phyloP scores from a whole-genome alignment of 2,329 filamentous ascomycete genomes.

The Aspergillus udagawae region DNA sequence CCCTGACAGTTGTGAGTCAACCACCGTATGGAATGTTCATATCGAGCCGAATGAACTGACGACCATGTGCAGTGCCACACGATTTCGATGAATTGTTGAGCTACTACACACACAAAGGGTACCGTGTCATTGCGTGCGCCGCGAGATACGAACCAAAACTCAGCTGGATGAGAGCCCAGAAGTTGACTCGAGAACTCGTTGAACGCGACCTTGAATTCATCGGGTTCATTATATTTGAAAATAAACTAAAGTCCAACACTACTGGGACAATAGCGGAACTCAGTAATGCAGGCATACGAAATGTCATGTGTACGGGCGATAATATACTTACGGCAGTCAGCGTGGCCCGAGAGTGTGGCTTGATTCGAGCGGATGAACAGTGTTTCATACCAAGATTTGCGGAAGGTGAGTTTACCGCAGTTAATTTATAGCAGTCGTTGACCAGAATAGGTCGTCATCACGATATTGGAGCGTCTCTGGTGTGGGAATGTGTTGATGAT shows the following conservation, averaged over 20 bases:
- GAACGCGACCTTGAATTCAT: slow-evolving; percentile 82
- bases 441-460: slow-evolving; percentile 58
- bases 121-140: slow-evolving; percentile 92
- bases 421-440: neutral
- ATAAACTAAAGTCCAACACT: slow-evolving; percentile 90
- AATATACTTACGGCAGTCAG: slow-evolving; percentile 97
- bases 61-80: slow-evolving; percentile 60
- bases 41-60: slow-evolving; percentile 6
- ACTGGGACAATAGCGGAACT: slow-evolving; percentile 78
- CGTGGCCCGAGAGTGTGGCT: slow-evolving; percentile 81
- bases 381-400: slow-evolving; percentile 91
- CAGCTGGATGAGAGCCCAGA: slow-evolving; percentile 91
- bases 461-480: slow-evolving; percentile 68
- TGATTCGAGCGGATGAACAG: slow-evolving; percentile 75
- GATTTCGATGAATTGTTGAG: slow-evolving; percentile 88
- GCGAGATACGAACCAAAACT: slow-evolving; percentile 82
- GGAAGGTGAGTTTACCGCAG: slow-evolving; percentile 51
- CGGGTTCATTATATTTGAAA: slow-evolving; percentile 98
- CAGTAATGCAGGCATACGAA: slow-evolving; percentile 74
- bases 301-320: slow-evolving; percentile 96
- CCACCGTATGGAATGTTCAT: neutral
- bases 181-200: slow-evolving; percentile 81
- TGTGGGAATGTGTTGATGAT: slow-evolving; percentile 96
- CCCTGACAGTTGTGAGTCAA: slow-evolving; percentile 66
- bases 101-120: slow-evolving; percentile 92